A percentile compares a stretch with the other conserved stretches of the same genome.
These are phyloP conservation scores for Crithidia thermophila DNA, from an alignment of 208 protist genomes.

Conservation along the genomic window DNA sequence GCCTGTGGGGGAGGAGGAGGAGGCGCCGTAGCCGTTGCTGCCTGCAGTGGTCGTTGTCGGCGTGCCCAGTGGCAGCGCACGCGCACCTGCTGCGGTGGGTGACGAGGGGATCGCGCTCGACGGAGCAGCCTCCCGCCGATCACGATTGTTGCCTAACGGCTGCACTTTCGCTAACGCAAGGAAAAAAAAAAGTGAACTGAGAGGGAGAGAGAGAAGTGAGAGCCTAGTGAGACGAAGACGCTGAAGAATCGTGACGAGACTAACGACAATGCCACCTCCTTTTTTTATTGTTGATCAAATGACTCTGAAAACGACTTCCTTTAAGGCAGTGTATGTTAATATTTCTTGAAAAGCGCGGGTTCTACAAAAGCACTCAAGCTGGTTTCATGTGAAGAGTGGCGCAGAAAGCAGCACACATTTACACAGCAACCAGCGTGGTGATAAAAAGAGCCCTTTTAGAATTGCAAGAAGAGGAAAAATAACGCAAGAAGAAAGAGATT, in stretches of 20 bases:
- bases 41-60: background rate
- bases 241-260: too few species aligned
- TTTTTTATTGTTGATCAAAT: too few species aligned
- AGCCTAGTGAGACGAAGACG: background rate
- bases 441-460: too few species aligned
- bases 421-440: too few species aligned
- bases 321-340: too few species aligned
- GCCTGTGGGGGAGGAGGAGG: background rate
- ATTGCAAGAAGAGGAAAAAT: background rate
- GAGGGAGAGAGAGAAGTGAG: background rate
- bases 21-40: background rate
- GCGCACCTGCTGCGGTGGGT: background rate
- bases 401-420: too few species aligned
- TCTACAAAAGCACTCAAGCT: too few species aligned
- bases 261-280: too few species aligned
- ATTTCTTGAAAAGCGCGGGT: too few species aligned
- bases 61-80: background rate
- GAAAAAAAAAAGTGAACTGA: too few species aligned
- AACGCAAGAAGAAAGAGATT: constrained; percentile 5
- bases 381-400: too few species aligned
- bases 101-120: background rate
- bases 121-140: constrained; percentile 1
- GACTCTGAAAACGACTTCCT: too few species aligned
- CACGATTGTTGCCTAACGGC: background rate
- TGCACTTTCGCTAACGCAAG: constrained; percentile 18